phyloP scores from a whole-genome alignment of 2,329 filamentous ascomycete species.

The Nothopassalora personata region DNA sequence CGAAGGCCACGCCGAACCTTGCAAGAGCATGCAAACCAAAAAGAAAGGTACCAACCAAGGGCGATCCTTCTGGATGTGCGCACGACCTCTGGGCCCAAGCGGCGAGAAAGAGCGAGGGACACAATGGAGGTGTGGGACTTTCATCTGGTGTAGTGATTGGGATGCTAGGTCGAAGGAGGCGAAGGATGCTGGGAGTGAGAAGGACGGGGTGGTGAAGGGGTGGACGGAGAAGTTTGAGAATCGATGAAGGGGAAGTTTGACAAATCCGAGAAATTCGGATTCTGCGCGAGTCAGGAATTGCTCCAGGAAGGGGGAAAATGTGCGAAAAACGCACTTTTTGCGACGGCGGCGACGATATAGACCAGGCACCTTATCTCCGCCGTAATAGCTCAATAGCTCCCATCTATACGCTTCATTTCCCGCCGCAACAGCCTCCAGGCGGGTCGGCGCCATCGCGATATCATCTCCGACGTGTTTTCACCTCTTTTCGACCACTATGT shows the following conservation, averaged over 20 bases:
- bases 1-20: conserved; percentile 77
- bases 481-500: neutral
- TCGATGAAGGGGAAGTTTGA: neutral
- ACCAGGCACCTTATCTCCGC: neutral
- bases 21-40: conserved; percentile 76
- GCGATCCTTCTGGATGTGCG: conserved; percentile 62
- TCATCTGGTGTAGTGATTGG: conserved; percentile 66
- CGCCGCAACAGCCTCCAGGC: neutral
- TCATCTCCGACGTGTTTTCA: neutral
- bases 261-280: neutral
- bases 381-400: neutral
- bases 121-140: conserved; percentile 82
- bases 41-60: conserved; percentile 80
- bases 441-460: neutral
- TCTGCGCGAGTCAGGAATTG: neutral
- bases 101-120: conserved; percentile 79
- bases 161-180: conserved; percentile 9
- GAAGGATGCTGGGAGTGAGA: neutral
- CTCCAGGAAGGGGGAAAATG: neutral
- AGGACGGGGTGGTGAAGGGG: neutral
- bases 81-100: conserved; percentile 74
- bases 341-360: neutral
- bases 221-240: conserved; percentile 3
- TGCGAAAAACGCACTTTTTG: neutral
- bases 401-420: neutral